Conservation (phyloP, 106 monocot genomes). For the Alisma plantagoaquatica region DNA sequence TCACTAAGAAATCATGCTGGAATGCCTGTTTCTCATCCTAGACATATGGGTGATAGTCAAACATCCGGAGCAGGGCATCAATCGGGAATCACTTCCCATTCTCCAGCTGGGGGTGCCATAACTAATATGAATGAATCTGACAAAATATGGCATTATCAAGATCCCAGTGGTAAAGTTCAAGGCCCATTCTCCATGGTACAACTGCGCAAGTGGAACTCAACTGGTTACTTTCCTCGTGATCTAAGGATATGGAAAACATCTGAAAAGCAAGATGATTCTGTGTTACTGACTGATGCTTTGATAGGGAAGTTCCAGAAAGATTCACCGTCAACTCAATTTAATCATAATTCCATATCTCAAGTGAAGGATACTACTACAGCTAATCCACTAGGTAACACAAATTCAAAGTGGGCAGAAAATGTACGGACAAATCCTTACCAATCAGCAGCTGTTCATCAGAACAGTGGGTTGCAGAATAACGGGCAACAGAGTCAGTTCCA, state of each 20-base stretch:
- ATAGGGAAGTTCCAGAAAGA: slow-evolving; percentile 19
- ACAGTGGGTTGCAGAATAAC: no score
- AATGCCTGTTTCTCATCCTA: no score
- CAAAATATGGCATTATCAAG: slow-evolving; percentile 29
- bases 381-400: no score
- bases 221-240: slow-evolving; percentile 23
- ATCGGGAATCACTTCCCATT: not conserved
- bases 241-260: slow-evolving; percentile 21
- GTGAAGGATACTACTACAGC: no score
- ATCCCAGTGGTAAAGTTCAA: slow-evolving; percentile 26
- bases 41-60: slow-evolving; percentile 5
- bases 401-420: no score
- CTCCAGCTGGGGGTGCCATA: not conserved
- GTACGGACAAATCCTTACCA: no score
- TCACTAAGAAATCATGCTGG: no score
- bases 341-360: no score
- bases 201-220: slow-evolving; percentile 27
- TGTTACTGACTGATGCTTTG: slow-evolving; percentile 28
- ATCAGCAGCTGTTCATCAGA: no score
- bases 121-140: slow-evolving; percentile 13
- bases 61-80: slow-evolving; percentile 2
- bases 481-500: slow-evolving; percentile 4
- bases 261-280: slow-evolving; percentile 23
- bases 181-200: slow-evolving; percentile 31
- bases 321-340: no score